Evolutionary conservation across 768 basidiomycete species (phyloP).

Genomic region (Lactarius quietus): DNA sequence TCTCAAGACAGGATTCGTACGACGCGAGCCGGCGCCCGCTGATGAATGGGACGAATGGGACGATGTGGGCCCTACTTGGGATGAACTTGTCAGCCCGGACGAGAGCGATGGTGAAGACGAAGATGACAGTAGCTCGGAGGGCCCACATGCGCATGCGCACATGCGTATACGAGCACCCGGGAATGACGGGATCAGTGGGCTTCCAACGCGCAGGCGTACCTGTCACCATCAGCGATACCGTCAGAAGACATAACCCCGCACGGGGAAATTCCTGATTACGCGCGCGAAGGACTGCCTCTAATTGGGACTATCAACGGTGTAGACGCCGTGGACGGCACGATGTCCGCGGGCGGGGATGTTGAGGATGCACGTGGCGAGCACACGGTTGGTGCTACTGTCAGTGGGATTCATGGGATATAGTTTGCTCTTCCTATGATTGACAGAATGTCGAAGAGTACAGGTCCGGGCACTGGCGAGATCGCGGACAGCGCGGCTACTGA

Average conservation of each 20-base stretch:
- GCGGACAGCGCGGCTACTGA: not conserved
- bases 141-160: not conserved
- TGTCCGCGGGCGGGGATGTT: constrained; percentile 24
- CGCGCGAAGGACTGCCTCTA: constrained; percentile 25
- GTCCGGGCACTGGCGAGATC: not conserved
- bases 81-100: constrained; percentile 33
- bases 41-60: constrained; percentile 48
- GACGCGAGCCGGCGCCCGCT: constrained; percentile 38
- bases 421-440: constrained; percentile 6
- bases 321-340: not conserved
- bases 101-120: constrained; percentile 24
- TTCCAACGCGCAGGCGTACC: constrained; percentile 39
- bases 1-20: constrained; percentile 55
- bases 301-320: not conserved
- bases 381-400: not conserved
- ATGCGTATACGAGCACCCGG: constrained; percentile 6
- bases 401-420: constrained; percentile 10
- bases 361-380: constrained; percentile 16
- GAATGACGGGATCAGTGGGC: constrained; percentile 53
- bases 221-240: constrained; percentile 18
- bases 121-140: constrained; percentile 14
- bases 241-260: constrained; percentile 42
- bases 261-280: constrained; percentile 40
- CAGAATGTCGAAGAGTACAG: constrained; percentile 1
- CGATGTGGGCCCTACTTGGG: constrained; percentile 54